phyloP scores from a whole-genome alignment of 139 green algal species.

The Astrephomene gubernaculifera region DNA sequence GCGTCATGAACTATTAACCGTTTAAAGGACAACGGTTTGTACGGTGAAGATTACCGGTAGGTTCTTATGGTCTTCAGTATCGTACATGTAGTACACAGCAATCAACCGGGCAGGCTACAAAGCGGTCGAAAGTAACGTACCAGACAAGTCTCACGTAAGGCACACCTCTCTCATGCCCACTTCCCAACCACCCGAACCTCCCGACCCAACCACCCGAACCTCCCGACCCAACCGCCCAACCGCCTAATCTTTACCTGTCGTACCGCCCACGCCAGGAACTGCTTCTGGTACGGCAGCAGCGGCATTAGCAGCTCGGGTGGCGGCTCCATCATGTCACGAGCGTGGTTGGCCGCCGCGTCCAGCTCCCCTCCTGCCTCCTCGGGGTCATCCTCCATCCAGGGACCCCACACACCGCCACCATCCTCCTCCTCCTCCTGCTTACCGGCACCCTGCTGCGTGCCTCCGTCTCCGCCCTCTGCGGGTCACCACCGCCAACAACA shows the following conservation, averaged over 20 bases:
- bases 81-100: too few relatives aligned
- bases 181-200: too few relatives aligned
- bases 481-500: background rate
- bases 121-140: too few relatives aligned
- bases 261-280: constrained; percentile 88
- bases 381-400: constrained; percentile 43
- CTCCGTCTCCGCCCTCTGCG: background rate
- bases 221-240: background rate
- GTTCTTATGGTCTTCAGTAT: too few relatives aligned
- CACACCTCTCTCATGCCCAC: too few relatives aligned
- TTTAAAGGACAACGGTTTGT: too few relatives aligned
- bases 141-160: too few relatives aligned
- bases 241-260: constrained; percentile 70
- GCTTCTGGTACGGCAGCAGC: constrained; percentile 95
- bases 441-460: background rate
- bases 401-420: constrained; percentile 45
- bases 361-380: constrained; percentile 29
- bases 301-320: constrained; percentile 82
- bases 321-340: constrained; percentile 63
- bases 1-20: too few relatives aligned
- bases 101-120: too few relatives aligned
- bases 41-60: too few relatives aligned
- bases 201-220: background rate
- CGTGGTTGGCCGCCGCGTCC: constrained; percentile 31
- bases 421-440: background rate